Conservation (phyloP, 2,329 filamentous ascomycete species). For the Dothideomycetes sp. region DNA sequence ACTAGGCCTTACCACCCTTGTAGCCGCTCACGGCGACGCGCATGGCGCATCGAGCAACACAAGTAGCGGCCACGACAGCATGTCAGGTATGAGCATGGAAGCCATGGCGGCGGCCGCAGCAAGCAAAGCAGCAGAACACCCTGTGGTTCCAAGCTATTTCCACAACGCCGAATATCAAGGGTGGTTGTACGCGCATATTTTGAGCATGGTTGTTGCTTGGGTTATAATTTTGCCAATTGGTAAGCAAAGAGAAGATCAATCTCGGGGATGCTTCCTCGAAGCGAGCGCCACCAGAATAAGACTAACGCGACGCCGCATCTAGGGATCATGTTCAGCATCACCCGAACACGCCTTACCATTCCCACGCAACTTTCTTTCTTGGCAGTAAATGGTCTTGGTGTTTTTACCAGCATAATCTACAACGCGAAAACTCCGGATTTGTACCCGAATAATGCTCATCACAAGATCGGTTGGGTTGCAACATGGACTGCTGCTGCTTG, state of each 20-base stretch:
- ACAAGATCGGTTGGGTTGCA: conserved; percentile 73
- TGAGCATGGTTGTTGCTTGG: conserved; percentile 61
- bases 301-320: conserved; percentile 18
- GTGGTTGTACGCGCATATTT: conserved; percentile 59
- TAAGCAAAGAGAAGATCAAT: conserved; percentile 33
- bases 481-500: conserved; percentile 62
- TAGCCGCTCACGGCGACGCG: conserved; percentile 30
- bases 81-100: conserved; percentile 15
- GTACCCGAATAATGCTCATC: conserved; percentile 73
- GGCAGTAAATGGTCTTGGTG: conserved; percentile 37
- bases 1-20: conserved; percentile 27
- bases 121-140: conserved; percentile 7
- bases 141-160: conserved; percentile 45
- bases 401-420: conserved; percentile 57
- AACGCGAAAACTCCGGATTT: conserved; percentile 69
- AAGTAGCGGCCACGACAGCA: conserved; percentile 9
- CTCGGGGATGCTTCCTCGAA: not conserved
- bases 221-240: conserved; percentile 61
- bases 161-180: conserved; percentile 40
- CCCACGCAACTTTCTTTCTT: conserved; percentile 50
- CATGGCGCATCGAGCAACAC: no score
- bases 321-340: conserved; percentile 81
- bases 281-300: not conserved
- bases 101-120: conserved; percentile 10
- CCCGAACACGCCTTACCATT: conserved; percentile 64